Evolutionary conservation across 805 yeast species (phyloP), one percentile per base, ranked within the genome.

Genomic region (Komagataella ulmi): DNA sequence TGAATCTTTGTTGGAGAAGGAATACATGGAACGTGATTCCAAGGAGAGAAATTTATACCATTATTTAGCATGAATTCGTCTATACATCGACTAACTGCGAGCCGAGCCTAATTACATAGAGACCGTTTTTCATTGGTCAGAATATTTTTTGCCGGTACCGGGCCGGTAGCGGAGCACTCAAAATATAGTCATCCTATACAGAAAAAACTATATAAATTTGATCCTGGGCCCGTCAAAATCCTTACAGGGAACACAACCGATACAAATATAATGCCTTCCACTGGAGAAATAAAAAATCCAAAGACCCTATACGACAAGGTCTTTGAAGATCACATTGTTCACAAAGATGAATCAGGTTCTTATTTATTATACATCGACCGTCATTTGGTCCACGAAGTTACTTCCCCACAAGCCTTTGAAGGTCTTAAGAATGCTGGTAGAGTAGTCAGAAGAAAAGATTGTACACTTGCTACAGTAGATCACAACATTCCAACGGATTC

Each of bases 351-450:
- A 51, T 79, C 88, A 43, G 95, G 95, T 24, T 89, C 97, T 18
- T 84, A 78, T 64, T 75, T 93, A 56, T 70, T 93, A 55, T 93
- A 88, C 69, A 91, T 93, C 54, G 99, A 93, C 71, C 87, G 99
- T 71, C 99, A 93, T 69, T 75, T 93, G 59, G 96, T 93, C 50
- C 99, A 93, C 68, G 99, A 93, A 72, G 99, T 93, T 51, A 93
- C 99, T 1, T 91, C 98, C 24, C 99, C 99, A 43, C 99, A 93
- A 70, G 99, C 99, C 8, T 93, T 93, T 64, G 99, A 93, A 72
- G 99, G 99, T 50, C 77, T 93, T 61, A 78, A 75, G 56, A 85
- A 81, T 62, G 96, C 97, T 14, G 87, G 85, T 49, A 83, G 99
- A 74, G 66, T 68, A 54, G 96, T 93, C 51, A 85, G 99, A 75